Percentiles rank a stretch among this genome's conserved stretches.
Conservation (phyloP, 169 alveolate species). For the Fabrea salina region DNA sequence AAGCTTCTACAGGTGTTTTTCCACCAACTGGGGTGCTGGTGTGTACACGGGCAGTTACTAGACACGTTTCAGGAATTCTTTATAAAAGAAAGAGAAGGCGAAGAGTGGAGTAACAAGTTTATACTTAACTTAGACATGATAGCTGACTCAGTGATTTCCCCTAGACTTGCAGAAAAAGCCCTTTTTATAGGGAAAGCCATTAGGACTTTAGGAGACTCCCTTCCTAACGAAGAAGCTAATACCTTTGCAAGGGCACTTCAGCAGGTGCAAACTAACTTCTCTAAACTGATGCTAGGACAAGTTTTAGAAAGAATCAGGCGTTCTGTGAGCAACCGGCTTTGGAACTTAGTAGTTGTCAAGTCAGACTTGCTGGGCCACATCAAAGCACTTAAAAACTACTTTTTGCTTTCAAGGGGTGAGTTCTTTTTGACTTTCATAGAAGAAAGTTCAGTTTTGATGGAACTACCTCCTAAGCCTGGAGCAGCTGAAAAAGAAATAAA, state of each 20-base stretch:
- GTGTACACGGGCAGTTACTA: slow-evolving; percentile 10
- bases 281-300: not conserved
- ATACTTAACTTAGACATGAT: slow-evolving; percentile 17
- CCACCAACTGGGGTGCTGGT: slow-evolving; percentile 26
- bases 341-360: slow-evolving; percentile 51
- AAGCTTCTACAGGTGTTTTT: slow-evolving; percentile 23
- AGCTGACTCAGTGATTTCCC: slow-evolving; percentile 28
- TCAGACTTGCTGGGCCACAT: slow-evolving; percentile 46
- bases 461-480: slow-evolving; percentile 40
- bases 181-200: slow-evolving; percentile 69
- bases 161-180: slow-evolving; percentile 54
- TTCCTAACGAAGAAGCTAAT: slow-evolving; percentile 21
- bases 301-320: slow-evolving; percentile 49
- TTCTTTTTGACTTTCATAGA: slow-evolving; percentile 52
- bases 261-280: slow-evolving; percentile 17
- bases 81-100: slow-evolving; percentile 28
- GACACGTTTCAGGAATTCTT: slow-evolving; percentile 17
- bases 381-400: slow-evolving; percentile 44
- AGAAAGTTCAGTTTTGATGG: slow-evolving; percentile 41
- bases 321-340: slow-evolving; percentile 43
- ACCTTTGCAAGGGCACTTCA: not conserved
- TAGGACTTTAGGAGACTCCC: slow-evolving; percentile 43
- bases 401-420: slow-evolving; percentile 59
- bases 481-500: slow-evolving; percentile 48
- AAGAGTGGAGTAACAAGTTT: slow-evolving; percentile 27